A percentile compares a stretch with the other conserved stretches of the same genome.
Evolutionary conservation across 176 grass and related monocot genomes (phyloP).

Genomic region (Ensete glaucum): DNA sequence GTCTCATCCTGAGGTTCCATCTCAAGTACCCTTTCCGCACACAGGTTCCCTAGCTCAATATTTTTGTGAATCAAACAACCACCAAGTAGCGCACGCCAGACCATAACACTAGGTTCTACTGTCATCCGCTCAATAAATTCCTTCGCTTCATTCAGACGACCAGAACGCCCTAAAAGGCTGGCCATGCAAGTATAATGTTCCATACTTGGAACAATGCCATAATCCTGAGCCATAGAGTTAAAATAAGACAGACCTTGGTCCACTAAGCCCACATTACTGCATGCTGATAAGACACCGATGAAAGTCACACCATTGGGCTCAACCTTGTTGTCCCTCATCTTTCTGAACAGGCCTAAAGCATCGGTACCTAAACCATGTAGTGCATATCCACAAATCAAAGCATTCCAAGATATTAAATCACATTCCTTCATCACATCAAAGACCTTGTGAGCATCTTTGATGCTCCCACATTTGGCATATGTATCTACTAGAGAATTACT

Average conservation of each 20-base stretch:
- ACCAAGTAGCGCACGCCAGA: conserved; percentile 30
- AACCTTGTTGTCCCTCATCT: conserved; percentile 9
- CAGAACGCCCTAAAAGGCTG: conserved; percentile 28
- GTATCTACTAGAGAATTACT: conserved; percentile 69
- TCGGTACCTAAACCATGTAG: conserved; percentile 19
- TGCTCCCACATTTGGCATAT: conserved; percentile 68
- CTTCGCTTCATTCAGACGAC: conserved; percentile 20
- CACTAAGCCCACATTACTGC: conserved; percentile 20
- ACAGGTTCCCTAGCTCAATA: conserved; percentile 19
- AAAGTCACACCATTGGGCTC: conserved; percentile 23
- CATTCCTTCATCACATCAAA: conserved; percentile 21
- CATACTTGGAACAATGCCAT: conserved; percentile 27
- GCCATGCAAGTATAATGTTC: conserved; percentile 37
- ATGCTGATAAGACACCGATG: conserved; percentile 19
- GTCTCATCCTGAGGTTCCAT: conserved; percentile 28
- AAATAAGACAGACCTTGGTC: conserved; percentile 16
- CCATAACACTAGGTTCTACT: conserved; percentile 23
- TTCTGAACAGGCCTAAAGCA: conserved; percentile 22
- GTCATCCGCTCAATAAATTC: conserved; percentile 25
- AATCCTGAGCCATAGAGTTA: conserved; percentile 13
- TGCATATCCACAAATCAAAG: conserved; percentile 30
- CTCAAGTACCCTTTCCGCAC: conserved; percentile 18
- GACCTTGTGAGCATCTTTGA: conserved; percentile 41
- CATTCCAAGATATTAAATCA: conserved; percentile 34
- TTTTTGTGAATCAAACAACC: conserved; percentile 28